phyloP scores from a whole-genome alignment of 202 grass and related monocot genomes.

The Hordeum pubiflorum region DNA sequence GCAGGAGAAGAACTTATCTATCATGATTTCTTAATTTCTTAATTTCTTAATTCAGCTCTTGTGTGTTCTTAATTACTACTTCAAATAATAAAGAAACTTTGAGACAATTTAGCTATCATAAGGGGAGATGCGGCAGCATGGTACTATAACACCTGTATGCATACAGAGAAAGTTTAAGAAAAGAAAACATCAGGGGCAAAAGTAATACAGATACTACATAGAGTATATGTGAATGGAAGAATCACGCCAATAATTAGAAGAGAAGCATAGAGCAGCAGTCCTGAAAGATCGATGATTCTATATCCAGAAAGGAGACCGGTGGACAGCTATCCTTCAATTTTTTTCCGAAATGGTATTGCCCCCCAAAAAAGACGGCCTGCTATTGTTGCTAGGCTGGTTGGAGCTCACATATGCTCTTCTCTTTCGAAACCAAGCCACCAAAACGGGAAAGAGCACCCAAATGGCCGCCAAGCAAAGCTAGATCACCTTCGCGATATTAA shows the following conservation, averaged over 20 bases:
- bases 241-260: background rate
- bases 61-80: no score
- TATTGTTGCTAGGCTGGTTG: background rate
- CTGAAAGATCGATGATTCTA: background rate
- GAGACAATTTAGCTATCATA: background rate
- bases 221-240: background rate
- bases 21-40: no score
- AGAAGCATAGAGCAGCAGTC: background rate
- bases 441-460: background rate
- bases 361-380: background rate
- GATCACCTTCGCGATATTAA: no score
- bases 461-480: background rate
- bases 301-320: background rate
- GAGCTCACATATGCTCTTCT: background rate
- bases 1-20: no score
- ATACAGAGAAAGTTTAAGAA: background rate
- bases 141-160: no score
- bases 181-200: no score
- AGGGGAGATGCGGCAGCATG: background rate
- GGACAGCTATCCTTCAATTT: background rate
- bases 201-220: no score
- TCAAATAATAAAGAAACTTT: background rate
- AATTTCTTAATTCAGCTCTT: background rate
- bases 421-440: background rate
- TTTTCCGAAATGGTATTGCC: no score